phyloP scores from a whole-genome alignment of 2,329 filamentous ascomycete genomes.

The Trichoderma lentiforme region DNA sequence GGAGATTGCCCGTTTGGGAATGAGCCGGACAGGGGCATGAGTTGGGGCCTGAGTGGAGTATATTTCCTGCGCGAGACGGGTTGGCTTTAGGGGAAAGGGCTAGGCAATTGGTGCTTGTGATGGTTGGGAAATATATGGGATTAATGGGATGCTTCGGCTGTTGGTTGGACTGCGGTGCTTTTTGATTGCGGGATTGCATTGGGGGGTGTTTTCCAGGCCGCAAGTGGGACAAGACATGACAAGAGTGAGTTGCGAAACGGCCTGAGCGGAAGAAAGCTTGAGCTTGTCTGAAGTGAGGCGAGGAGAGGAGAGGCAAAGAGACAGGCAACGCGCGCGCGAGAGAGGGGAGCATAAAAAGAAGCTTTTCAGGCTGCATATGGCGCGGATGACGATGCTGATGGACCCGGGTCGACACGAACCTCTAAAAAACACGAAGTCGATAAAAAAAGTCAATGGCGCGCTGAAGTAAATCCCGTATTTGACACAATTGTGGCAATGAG shows the following conservation, averaged over 20 bases:
- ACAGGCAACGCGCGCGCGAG: neutral
- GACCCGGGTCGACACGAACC: neutral
- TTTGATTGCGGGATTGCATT: neutral
- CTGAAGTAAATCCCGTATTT: neutral
- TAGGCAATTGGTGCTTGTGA: neutral
- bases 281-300: neutral
- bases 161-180: neutral
- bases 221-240: neutral
- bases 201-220: neutral
- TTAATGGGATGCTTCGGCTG: neutral
- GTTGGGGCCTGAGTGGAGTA: neutral
- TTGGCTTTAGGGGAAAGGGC: neutral
- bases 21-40: conserved; percentile 2
- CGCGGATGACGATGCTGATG: conserved; percentile 1
- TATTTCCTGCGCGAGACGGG: neutral
- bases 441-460: neutral
- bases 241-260: neutral
- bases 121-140: neutral
- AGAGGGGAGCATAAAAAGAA: neutral
- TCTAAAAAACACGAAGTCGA: neutral
- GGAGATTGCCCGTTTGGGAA: conserved; percentile 3
- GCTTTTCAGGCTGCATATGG: neutral
- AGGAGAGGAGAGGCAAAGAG: neutral
- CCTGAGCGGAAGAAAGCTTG: neutral
- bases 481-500: neutral